Evolutionary conservation across 148 eudicot species (phyloP), one percentile per base, ranked within the genome.

Genomic region (Camellia sinensis): DNA sequence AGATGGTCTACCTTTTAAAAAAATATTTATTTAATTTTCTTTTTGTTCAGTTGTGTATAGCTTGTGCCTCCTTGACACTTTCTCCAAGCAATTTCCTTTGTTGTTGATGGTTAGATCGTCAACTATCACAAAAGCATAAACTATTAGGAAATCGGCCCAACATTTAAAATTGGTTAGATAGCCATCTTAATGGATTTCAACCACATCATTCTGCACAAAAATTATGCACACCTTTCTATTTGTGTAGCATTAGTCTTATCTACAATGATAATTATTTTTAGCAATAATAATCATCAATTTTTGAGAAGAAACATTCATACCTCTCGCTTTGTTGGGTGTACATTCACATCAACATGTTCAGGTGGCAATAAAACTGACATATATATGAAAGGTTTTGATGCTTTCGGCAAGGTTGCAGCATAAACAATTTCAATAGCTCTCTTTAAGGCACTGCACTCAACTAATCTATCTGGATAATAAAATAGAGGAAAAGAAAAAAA

Each of bases 271-370:
- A 19, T 66, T 66, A 46, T 50, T 22, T 7, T 29, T 7, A 21
- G 29, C 52, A 53, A 5, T 18, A 11, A 50, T 2, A 71, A 63
- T 29, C 10, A 74, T 48, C 37, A 19, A 43, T 50, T 66, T 29
- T 52, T 11, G 50, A 67, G 41, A 22, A 13, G n/a, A 75, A 71
- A 57, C 6, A 59, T 11, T 44, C 60, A 61, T 80, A 95, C 99
- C 98, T 96, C 99, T 84, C 97, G 88, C 86, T 96, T 96, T 79
- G 99, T 96, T 17, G 98, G 99, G 84, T 96, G 99, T 69, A 96
- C 88, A 82, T 96, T 93, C 82, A 96, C 98, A 86, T 96, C 99
- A 88, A 93, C 91, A 87, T 96, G 98, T 81, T 91, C 97, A 78
- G 91, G 85, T 74, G 99, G 99, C 84, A 96, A 86, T 71, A 74